Base-by-base conservation (phyloP, 345 rosid genomes). In the Heritiera fomes region DNA sequence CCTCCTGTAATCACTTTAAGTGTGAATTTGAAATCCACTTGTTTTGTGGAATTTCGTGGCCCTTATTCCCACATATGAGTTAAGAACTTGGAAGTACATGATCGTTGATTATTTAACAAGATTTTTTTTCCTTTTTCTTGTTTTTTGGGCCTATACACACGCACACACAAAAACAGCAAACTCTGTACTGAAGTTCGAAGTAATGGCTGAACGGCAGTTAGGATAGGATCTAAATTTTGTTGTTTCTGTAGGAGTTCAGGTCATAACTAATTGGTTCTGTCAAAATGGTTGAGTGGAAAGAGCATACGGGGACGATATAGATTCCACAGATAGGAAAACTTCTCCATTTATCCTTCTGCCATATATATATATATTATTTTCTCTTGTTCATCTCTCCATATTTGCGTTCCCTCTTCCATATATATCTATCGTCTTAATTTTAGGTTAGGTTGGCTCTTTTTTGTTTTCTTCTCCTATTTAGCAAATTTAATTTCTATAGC, bases 201-300 rank as follows among this genome's bases (percentile, higher is more conserved):
- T 65, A 40, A 65, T 65, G 49, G 13, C 20, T 38, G 49, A 40
- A 65, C 28, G 47, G 46, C 49, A 65, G 58, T 65, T n/a, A n/a
- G n/a, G n/a, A n/a, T 38, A 65, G 47, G 47, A 65, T 65, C 4
- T 40, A 65, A 49, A 65, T 40, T 65, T 65, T 65, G 47, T 65
- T 65, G 9, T 12, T 65, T 65, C 3, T 65, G 13, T 40, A 50
- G 55, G 55, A 65, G 47, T 65, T 40, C 49, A 40, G 46, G 28
- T 65, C 34, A 1, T 23, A 59, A 59, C 63, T 23, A 20, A 49
- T 49, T 49, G 53, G 34, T 50, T 50, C 55, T 50, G 55, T 50
- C 55, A 50, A 50, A 50, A 50, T 59, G 32, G 45, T 11, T 15
- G 70, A 38, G 40, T 38, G 49, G 47, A 65, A 65, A 40, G 70